phyloP scores from a whole-genome alignment of 176 grass and related monocot species.

The Tillandsia fasciculata region DNA sequence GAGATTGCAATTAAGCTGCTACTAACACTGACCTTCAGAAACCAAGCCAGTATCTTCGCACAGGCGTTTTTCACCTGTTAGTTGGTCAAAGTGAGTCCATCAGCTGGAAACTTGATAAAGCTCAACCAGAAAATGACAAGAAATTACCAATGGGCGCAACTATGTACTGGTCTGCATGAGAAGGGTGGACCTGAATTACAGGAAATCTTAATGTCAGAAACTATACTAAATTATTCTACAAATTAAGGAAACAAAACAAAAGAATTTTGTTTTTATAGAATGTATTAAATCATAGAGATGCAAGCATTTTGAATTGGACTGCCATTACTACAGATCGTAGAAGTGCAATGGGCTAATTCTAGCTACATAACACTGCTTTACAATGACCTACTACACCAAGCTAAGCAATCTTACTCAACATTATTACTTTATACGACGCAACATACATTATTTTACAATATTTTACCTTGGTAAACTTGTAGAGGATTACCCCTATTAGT shows the following conservation, averaged over 20 bases:
- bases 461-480: too few relatives aligned
- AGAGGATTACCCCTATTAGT: too few relatives aligned
- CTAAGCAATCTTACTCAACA: too few relatives aligned
- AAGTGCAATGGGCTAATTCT: background rate
- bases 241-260: background rate
- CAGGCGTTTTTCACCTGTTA: conserved; percentile 43
- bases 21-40: conserved; percentile 66
- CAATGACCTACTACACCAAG: background rate
- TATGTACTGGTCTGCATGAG: conserved; percentile 60
- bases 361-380: background rate
- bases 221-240: background rate
- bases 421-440: too few relatives aligned
- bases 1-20: background rate
- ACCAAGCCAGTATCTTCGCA: conserved; percentile 38
- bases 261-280: background rate
- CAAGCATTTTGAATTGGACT: background rate
- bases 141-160: conserved; percentile 75
- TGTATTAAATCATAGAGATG: background rate
- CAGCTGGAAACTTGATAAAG: background rate
- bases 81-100: conserved; percentile 24
- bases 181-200: conserved; percentile 51
- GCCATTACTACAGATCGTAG: background rate
- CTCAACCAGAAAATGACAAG: background rate
- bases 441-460: too few relatives aligned
- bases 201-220: conserved; percentile 1